Evolutionary conservation across 371 early-diverging fungal genomes (phyloP), one percentile per base, ranked within the genome.

Genomic region (Chytridiales sp.): DNA sequence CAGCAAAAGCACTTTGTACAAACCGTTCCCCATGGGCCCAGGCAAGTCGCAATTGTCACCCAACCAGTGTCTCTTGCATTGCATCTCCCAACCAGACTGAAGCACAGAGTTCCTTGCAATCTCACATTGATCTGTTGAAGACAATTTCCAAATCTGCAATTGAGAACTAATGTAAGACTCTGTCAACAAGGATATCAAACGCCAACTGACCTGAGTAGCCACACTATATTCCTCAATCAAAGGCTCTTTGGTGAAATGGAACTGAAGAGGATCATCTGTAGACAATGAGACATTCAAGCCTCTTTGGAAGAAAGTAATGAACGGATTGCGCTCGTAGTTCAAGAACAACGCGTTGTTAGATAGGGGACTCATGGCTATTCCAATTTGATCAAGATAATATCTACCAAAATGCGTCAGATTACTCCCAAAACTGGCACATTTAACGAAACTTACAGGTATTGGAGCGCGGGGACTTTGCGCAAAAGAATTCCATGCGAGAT

Each of bases 141-240:
- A 91, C 27, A 96, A 70, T 66, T 95, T 98, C 93, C 95, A 99
- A 57, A 99, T 97, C 85, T 92, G 67, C 15, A 5, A n/a, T n/a
- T n/a, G 6, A 26, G 6, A 27, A 44, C 6, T 0, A n/a, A 24
- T 1, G 4, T 43, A 34, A 47, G 36, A 13, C 29, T 39, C 30
- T 24, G 26, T 55, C 30, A 52, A 41, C 47, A 13, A 29, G n/a
- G 31, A 5, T 30, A 47, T 19, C 38, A 61, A n/a, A 43, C 22
- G 11, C 13, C 46, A 24, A 30, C 53, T 13, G 51, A 84, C 86
- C 85, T 93, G 97, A n/a, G 97, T 90, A 1, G 96, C 97, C 0
- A 97, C 93, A 66, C 94, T 93, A 77, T 97, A 99, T 71, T 99
- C 99, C 71, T 99, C 99, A 69, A 98, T 99, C 66, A 99, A 69